phyloP scores from a whole-genome alignment of 2,329 filamentous ascomycete species.

The Botryosphaeria dothidea region DNA sequence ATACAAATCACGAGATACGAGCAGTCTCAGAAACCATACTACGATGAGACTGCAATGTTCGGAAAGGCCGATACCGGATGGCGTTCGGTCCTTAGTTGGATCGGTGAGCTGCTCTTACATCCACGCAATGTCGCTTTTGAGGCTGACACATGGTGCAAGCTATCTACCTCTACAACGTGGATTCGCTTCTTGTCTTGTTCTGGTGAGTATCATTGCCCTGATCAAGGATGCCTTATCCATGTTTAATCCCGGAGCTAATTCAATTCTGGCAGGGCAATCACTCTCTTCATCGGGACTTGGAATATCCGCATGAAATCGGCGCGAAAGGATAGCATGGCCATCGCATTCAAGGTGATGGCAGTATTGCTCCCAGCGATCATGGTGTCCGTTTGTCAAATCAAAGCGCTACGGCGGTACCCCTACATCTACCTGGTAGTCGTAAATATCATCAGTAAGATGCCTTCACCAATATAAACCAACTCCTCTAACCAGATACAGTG shows the following conservation, averaged over 20 bases:
- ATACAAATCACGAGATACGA: slow-evolving; percentile 6
- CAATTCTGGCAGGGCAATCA: not conserved
- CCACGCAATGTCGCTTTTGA: not conserved
- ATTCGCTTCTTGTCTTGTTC: slow-evolving; percentile 11
- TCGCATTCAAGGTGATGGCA: not conserved
- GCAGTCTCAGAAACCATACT: not conserved
- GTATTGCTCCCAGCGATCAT: not conserved
- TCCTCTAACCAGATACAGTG: not conserved
- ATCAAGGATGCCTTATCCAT: too few relatives aligned
- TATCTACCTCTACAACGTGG: slow-evolving; percentile 12
- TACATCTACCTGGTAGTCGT: not conserved
- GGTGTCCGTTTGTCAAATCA: not conserved
- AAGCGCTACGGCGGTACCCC: not conserved
- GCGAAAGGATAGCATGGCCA: not conserved
- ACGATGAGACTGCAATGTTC: not conserved
- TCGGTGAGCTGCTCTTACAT: not conserved
- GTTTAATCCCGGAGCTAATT: not conserved
- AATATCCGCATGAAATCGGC: slow-evolving; percentile 8
- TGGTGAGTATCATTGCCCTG: not conserved
- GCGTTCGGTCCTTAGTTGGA: slow-evolving; percentile 1
- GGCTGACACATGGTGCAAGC: not conserved
- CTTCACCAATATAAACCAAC: not conserved
- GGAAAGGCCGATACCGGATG: slow-evolving; percentile 9
- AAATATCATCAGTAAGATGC: slow-evolving; percentile 5
- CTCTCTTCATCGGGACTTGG: slow-evolving; percentile 12